Evolutionary conservation across 179 eudicot genomes (phyloP), one percentile per base, ranked within the genome.

Genomic region (Kewa caespitosa): DNA sequence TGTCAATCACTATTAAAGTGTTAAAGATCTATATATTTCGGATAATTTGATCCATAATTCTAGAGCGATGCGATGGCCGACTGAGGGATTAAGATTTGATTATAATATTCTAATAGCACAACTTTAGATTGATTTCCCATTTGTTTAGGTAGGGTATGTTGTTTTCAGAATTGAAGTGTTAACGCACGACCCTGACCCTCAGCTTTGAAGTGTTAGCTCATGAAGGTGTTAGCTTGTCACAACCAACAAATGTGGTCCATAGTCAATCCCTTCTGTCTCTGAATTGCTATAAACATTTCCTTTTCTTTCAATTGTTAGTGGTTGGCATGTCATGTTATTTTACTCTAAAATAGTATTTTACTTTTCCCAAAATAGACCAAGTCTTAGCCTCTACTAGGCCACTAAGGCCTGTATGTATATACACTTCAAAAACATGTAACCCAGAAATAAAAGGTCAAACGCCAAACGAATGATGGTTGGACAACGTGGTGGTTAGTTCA

Each of bases 391-490:
- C 23, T 25, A 43, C 32, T 59, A 39, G 28, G 64, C 42, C 66
- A 17, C 30, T 73, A 17, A 39, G 68, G 69, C 57, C 69, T 18
- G 69, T 69, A 73, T 31, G n/a, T 31, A 41, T 72, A 31, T 31
- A 41, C 55, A 31, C 75, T n/a, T 6, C 38, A 38, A 57, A 8
- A 36, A 43, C 50, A 43, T 43, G 38, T 23, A 43, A 50, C 15
- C 22, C 27, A 20, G n/a, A n/a, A n/a, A 39, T 28, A 9, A 30
- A 28, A 72, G 52, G 66, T 57, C 65, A 72, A 72, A 72, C n/a
- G n/a, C 34, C 74, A 71, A 55, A 28, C 37, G 64, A 74, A 46
- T 64, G 69, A 46, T 46, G 48, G n/a, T 4, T n/a, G n/a, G n/a
- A n/a, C n/a, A n/a, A n/a, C n/a, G n/a, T 64, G 69, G 34, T 46